Base-by-base conservation (phyloP, 495 filamentous ascomycete genomes). In the Oleoguttula mirabilis region DNA sequence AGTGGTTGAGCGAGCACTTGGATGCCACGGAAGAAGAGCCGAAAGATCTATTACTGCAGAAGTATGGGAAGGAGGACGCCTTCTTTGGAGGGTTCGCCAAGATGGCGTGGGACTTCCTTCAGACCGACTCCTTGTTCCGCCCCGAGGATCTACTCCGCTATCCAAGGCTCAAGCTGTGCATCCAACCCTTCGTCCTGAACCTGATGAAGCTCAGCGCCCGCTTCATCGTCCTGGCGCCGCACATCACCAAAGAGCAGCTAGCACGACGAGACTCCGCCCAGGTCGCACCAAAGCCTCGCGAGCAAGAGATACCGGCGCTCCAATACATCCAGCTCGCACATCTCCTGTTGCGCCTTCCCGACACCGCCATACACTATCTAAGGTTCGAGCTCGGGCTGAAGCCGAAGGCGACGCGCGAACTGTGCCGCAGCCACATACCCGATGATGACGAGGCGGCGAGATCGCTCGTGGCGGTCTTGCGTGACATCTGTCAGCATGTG, bases 221-320 rank as follows among this genome's bases (percentile, higher is more conserved):
- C 10, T 11, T 32, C 10, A 34, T 36, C 10, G n/a, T 22, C 1
- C 16, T 44, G 4, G 7, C 39, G 20, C 45, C 31, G 22, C 15
- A 32, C 27, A 39, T 39, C 10, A 38, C 25, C 12, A 50, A 50
- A 21, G 42, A 36, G 34, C 37, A 28, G 24, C 21, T 45, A 7
- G 42, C 42, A 5, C 21, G 34, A 2, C 32, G 34, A 3, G 42
- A 45, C 21, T 45, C 42, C 6, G 23, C 30, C 11, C 42, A 45
- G 22, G 11, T 14, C n/a, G n/a, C 21, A 3, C 6, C 21, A 22
- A 36, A 28, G 11, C 21, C 32, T 24, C 23, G 38, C 11, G 28
- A 33, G 40, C 40, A 43, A 11, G 12, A 14, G 2, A 22, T 43
- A 4, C 17, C 10, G 10, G 31, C 16, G 2, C 31, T 45, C 10